Base-by-base conservation (phyloP, 345 rosid genomes). In the Lepidium didymum region DNA sequence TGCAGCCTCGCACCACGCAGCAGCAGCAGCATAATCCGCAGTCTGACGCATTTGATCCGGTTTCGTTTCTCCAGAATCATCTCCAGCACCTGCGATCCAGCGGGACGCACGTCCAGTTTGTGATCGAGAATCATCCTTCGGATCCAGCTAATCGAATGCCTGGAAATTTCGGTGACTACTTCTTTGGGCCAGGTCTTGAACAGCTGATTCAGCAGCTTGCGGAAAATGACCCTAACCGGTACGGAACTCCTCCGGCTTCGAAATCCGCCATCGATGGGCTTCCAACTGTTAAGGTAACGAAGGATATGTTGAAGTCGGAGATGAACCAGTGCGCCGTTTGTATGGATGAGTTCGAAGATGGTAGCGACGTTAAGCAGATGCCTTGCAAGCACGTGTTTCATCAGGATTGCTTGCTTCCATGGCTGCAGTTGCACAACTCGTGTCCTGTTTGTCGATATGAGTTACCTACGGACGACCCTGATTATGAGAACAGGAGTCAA, bases 161-260 rank as follows among this genome's bases (percentile, higher is more conserved):
- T 71, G 31, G 79, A 1, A 74, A 78, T 61, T 44, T 84, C 0
- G 95, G 95, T 0, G 95, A 88, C 62, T 88, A 86, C 82, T 88
- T 88, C 77, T 53, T 86, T 1, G 95, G 95, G 4, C 87, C 91
- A 8, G 91, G 91, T 13, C 85, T 88, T 50, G 95, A 88, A 79
- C 87, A 88, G 72, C 21, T 88, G 68, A 88, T 88, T 68, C 94
- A 88, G 59, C 95, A 86, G 79, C 81, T 88, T 0, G 85, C 91
- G 0, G 95, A 88, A 79, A 86, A 88, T 33, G 95, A 88, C 38
- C 91, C 95, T 0, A 86, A 84, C 43, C 81, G 95, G 4, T 79
- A 84, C 36, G 95, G 95, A 3, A 86, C 95, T 3, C 95, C 95
- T 12, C 95, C 95, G 4, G 95, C 95, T 1, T 84, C 95, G 1